Evolutionary conservation across 1,284 basidiomycete genomes (phyloP).

Genomic region (Pascua sp.): DNA sequence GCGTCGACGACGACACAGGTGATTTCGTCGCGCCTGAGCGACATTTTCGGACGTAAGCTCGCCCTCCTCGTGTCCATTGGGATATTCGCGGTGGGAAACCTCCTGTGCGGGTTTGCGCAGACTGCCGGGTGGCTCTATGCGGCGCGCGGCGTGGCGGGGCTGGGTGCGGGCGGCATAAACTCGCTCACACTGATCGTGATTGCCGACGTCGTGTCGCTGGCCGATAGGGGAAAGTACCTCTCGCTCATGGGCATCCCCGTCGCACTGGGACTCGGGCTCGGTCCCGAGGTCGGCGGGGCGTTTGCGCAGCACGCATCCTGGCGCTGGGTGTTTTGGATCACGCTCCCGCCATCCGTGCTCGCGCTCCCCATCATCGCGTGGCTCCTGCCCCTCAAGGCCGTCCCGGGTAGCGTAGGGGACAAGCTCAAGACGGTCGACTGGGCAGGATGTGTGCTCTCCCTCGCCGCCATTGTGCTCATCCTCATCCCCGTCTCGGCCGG

Average conservation of each 20-base stretch:
- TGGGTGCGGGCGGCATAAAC: conserved; percentile 50
- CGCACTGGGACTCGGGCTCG: conserved; percentile 25
- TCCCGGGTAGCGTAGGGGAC: conserved; percentile 21
- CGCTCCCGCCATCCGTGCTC: conserved; percentile 18
- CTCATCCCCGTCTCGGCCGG: conserved; percentile 28
- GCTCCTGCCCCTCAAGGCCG: conserved; percentile 26
- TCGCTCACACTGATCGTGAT: conserved; percentile 48
- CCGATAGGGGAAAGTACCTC: conserved; percentile 48
- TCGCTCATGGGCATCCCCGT: conserved; percentile 32
- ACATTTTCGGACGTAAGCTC: conserved; percentile 32
- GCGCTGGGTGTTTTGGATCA: conserved; percentile 37
- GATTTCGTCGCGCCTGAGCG: conserved; percentile 28
- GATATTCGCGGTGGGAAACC: conserved; percentile 31
- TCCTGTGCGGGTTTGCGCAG: conserved; percentile 33
- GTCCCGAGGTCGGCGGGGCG: conserved; percentile 30
- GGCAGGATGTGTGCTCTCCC: conserved; percentile 23
- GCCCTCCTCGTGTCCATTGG: conserved; percentile 22
- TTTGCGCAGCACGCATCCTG: conserved; percentile 27
- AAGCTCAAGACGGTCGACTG: conserved; percentile 34
- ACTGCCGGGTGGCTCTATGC: conserved; percentile 31
- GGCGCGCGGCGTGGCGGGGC: conserved; percentile 48
- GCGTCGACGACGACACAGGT: conserved; percentile 35
- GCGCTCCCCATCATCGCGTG: conserved; percentile 30
- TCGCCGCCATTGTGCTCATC: conserved; percentile 29
- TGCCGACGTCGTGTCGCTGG: conserved; percentile 47